Evolutionary conservation across 805 yeast genomes (phyloP).

Genomic region (Zygoascus ofunaensis): DNA sequence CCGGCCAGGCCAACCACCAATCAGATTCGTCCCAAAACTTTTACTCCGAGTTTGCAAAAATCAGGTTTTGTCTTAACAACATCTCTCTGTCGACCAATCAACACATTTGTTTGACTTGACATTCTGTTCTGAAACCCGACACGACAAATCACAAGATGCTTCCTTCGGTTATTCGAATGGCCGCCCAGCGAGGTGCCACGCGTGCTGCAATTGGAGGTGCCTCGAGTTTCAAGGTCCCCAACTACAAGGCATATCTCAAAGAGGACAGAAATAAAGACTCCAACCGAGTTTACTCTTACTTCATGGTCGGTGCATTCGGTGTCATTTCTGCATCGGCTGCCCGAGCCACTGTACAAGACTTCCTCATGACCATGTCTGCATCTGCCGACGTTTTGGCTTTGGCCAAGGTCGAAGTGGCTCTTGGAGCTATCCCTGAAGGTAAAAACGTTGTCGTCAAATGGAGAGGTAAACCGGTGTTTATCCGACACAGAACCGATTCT

Average conservation of each 20-base stretch:
- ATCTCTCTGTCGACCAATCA: background rate
- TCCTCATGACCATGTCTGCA: constrained; percentile 89
- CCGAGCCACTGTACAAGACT: constrained; percentile 86
- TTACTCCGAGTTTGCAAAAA: background rate
- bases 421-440: constrained; percentile 90
- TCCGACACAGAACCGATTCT: constrained; percentile 92
- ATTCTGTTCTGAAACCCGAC: no score
- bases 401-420: constrained; percentile 98
- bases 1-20: background rate
- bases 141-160: background rate
- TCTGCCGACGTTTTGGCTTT: constrained; percentile 98
- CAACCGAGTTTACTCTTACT: constrained; percentile 82
- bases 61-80: background rate
- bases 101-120: no score
- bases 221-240: constrained; percentile 84
- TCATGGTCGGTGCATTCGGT: constrained; percentile 96
- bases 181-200: constrained; percentile 3
- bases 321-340: constrained; percentile 88
- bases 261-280: constrained; percentile 60
- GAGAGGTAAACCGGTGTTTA: constrained; percentile 99
- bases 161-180: constrained; percentile 6
- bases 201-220: constrained; percentile 28
- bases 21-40: background rate
- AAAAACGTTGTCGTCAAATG: constrained; percentile 97
- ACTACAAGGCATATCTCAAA: constrained; percentile 73